Conservation (phyloP, 176 grass and related monocot genomes). For the Coix lacrymajobi region DNA sequence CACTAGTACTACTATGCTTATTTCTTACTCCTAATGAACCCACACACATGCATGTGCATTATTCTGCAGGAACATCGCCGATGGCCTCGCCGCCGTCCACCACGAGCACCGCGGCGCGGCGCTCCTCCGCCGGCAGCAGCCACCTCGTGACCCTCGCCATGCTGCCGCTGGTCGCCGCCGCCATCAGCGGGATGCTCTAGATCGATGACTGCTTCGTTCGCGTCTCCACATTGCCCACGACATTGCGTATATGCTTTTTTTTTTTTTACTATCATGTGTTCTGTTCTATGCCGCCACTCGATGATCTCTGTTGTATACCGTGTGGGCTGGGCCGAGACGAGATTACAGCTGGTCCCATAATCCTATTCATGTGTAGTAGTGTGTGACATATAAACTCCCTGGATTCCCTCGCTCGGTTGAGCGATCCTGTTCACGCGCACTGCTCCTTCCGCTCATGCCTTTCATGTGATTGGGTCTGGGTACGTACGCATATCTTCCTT, state of each 20-base stretch:
- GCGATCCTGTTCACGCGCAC: too few species aligned
- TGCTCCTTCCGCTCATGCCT: neutral
- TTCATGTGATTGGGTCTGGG: neutral
- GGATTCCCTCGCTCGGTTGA: neutral
- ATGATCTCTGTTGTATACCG: neutral
- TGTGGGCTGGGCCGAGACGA: neutral
- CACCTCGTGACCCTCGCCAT: constrained; percentile 3
- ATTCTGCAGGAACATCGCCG: constrained; percentile 21
- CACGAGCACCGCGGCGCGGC: neutral
- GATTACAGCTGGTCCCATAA: too few species aligned
- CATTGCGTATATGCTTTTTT: neutral
- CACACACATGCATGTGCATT: neutral
- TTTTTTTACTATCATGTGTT: neutral
- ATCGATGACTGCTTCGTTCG: neutral
- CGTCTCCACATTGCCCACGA: neutral
- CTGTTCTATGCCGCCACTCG: neutral
- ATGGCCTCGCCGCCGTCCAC: constrained; percentile 14
- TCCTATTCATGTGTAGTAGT: neutral
- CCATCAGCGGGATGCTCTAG: neutral
- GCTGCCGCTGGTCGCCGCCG: neutral
- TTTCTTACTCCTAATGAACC: neutral
- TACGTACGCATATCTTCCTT: neutral
- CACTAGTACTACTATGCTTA: too few species aligned
- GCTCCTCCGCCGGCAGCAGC: neutral
- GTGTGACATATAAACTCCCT: neutral